Evolutionary conservation across 2,329 filamentous ascomycete species (phyloP).

Genomic region (Exserohilum turcica): DNA sequence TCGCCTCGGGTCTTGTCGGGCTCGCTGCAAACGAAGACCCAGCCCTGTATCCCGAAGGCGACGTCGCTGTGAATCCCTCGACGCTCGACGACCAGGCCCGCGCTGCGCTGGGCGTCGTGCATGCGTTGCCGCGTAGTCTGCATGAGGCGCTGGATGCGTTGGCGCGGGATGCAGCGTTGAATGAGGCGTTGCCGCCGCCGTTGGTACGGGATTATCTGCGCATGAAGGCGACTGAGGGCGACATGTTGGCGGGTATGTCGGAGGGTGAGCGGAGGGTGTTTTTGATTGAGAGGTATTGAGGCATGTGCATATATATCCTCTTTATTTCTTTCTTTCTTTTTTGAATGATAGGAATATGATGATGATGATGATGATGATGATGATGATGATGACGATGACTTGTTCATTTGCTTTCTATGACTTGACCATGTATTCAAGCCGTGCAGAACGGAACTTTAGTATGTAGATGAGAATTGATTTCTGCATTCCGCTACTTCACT

Average conservation of each 20-base stretch:
- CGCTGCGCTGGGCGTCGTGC: conserved; percentile 57
- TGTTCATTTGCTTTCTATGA: too few relatives aligned
- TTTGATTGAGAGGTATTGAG: conserved; percentile 72
- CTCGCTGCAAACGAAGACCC: conserved; percentile 52
- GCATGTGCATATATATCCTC: too few relatives aligned
- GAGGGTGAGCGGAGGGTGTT: conserved; percentile 59
- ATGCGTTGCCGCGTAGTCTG: conserved; percentile 61
- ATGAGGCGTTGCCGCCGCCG: conserved; percentile 53
- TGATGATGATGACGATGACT: too few relatives aligned
- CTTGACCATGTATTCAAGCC: too few relatives aligned
- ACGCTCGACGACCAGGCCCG: conserved; percentile 49
- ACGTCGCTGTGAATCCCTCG: conserved; percentile 53
- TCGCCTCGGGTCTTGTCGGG: conserved; percentile 65
- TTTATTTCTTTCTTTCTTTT: background rate
- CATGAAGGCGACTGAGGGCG: conserved; percentile 65
- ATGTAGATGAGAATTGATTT: too few relatives aligned
- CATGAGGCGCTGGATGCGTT: conserved; percentile 61
- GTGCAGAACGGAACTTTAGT: too few relatives aligned
- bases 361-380: too few relatives aligned
- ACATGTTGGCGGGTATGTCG: conserved; percentile 57
- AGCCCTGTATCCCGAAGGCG: conserved; percentile 58
- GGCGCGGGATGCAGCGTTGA: conserved; percentile 55
- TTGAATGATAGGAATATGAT: too few relatives aligned
- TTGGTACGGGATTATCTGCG: conserved; percentile 62
- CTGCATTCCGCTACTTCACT: background rate